These are phyloP conservation scores for Ilyonectria sp. DNA, from an alignment of 2,329 filamentous ascomycete species.

Conservation along the genomic window DNA sequence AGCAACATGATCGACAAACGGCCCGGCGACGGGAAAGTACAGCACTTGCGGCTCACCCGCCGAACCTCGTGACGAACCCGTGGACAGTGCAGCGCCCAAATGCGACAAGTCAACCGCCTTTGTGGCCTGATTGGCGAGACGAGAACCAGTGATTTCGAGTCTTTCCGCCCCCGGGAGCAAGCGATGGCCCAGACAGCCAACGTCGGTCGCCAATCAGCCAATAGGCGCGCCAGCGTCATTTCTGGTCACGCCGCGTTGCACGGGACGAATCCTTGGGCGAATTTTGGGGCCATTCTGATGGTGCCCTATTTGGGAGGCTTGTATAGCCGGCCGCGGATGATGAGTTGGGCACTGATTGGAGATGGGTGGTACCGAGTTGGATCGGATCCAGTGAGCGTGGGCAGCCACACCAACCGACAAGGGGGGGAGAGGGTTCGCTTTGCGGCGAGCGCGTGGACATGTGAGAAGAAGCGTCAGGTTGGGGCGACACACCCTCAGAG, in stretches of 20 bases:
- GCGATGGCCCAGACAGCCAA: constrained; percentile 27
- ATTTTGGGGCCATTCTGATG: constrained; percentile 33
- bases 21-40: constrained; percentile 11
- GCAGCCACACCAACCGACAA: constrained; percentile 39
- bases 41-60: constrained; percentile 29
- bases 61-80: constrained; percentile 43
- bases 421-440: constrained; percentile 37
- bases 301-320: constrained; percentile 29
- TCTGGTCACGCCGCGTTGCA: constrained; percentile 35
- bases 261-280: constrained; percentile 34
- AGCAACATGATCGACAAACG: constrained; percentile 12
- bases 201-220: constrained; percentile 37
- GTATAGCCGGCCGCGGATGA: constrained; percentile 20
- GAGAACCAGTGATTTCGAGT: constrained; percentile 34
- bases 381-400: constrained; percentile 22
- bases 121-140: constrained; percentile 44
- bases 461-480: constrained; percentile 40
- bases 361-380: constrained; percentile 24
- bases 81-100: constrained; percentile 47
- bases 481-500: constrained; percentile 36
- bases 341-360: constrained; percentile 30
- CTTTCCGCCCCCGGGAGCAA: constrained; percentile 31
- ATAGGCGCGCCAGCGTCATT: constrained; percentile 32
- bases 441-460: constrained; percentile 45
- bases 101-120: constrained; percentile 43